phyloP scores from a whole-genome alignment of 2,329 filamentous ascomycete genomes.

The Pseudocercospora vitis region DNA sequence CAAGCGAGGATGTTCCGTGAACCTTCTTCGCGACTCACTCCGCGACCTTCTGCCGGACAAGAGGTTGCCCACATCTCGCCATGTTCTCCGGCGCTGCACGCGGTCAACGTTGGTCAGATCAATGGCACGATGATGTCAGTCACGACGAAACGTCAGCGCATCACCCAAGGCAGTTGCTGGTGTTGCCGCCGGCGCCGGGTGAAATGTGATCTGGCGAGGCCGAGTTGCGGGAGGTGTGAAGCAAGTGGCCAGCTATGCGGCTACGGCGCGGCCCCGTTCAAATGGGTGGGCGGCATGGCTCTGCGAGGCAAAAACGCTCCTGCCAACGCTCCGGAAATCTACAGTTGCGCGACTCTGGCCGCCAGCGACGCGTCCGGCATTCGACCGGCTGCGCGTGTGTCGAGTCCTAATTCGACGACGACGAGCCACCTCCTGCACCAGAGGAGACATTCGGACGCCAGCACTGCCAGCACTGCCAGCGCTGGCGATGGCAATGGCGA shows the following conservation, averaged over 20 bases:
- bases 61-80: neutral
- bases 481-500: neutral
- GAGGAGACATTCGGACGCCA: neutral
- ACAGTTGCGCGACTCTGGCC: neutral
- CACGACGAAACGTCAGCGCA: slow-evolving; percentile 34
- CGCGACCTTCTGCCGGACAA: neutral
- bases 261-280: slow-evolving; percentile 20
- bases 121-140: slow-evolving; percentile 12
- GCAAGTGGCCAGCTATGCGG: slow-evolving; percentile 15
- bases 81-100: neutral
- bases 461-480: neutral
- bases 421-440: neutral
- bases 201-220: slow-evolving; percentile 20
- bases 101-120: neutral
- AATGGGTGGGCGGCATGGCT: slow-evolving; percentile 23
- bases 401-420: neutral
- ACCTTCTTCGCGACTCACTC: neutral
- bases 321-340: neutral
- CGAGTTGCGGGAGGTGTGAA: slow-evolving; percentile 17
- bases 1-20: neutral
- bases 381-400: neutral
- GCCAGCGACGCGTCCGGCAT: neutral
- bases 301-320: slow-evolving; percentile 20
- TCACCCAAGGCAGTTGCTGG: slow-evolving; percentile 23
- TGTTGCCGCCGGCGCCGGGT: slow-evolving; percentile 18